Percentiles rank a stretch among this genome's conserved stretches.
Conservation (phyloP, 495 filamentous ascomycete species). For the Podospora conica region DNA sequence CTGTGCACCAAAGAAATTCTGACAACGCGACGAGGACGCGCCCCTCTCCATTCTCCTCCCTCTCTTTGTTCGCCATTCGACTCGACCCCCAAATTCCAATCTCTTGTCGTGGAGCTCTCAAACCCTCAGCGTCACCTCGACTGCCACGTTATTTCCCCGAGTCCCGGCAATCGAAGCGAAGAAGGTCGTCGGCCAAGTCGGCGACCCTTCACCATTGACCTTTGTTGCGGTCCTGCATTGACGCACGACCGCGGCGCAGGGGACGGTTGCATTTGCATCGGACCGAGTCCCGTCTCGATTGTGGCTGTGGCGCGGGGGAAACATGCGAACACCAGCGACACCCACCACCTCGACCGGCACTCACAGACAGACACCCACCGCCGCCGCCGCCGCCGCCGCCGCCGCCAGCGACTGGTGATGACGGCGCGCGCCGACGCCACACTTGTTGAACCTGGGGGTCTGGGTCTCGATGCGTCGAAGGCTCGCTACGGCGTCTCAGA, state of each 20-base stretch:
- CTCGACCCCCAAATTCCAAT: not conserved
- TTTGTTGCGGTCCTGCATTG: not conserved
- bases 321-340: not conserved
- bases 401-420: not conserved
- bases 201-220: too few species aligned
- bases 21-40: not conserved
- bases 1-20: not conserved
- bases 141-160: not conserved
- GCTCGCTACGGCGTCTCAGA: not conserved
- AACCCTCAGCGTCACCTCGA: too few species aligned
- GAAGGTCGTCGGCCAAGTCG: not conserved
- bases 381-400: too few species aligned
- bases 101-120: too few species aligned
- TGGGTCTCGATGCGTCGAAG: not conserved
- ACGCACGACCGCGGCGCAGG: not conserved
- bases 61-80: not conserved
- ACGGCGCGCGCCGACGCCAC: not conserved
- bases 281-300: not conserved
- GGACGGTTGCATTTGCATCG: not conserved
- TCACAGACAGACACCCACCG: too few species aligned
- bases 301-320: not conserved
- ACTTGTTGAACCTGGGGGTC: not conserved
- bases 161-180: not conserved
- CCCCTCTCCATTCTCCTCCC: too few species aligned
- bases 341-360: not conserved